phyloP scores from a whole-genome alignment of 1,139 yeast genomes.

The Saccharomyces hybrid region DNA sequence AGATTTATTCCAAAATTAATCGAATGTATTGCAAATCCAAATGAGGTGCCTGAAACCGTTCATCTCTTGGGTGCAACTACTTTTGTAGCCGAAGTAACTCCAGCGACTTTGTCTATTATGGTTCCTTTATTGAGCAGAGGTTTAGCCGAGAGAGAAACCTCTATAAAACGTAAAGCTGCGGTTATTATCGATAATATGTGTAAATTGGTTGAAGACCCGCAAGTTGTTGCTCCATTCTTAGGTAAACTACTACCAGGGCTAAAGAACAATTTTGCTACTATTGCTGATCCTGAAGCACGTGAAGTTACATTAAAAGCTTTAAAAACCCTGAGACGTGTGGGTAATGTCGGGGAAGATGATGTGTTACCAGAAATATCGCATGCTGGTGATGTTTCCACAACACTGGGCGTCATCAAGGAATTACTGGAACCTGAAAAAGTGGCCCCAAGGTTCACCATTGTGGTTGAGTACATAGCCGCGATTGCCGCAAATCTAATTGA shows the following conservation, averaged over 20 bases:
- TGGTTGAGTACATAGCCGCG: conserved; percentile 77
- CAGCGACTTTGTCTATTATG: conserved; percentile 98
- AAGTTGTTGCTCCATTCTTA: conserved; percentile 98
- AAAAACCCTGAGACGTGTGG: conserved; percentile 95
- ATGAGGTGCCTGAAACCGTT: conserved; percentile 95
- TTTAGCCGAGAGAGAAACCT: conserved; percentile 97
- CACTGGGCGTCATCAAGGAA: conserved; percentile 70
- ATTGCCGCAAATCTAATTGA: conserved; percentile 98
- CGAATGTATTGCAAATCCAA: conserved; percentile 91
- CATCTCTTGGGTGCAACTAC: conserved; percentile 98
- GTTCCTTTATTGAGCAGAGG: conserved; percentile 98
- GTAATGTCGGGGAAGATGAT: conserved; percentile 87
- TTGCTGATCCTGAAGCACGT: conserved; percentile 99
- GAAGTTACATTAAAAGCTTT: conserved; percentile 94
- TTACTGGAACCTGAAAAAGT: conserved; percentile 54
- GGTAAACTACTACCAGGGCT: conserved; percentile 89
- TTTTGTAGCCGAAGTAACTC: conserved; percentile 97
- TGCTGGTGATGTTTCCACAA: conserved; percentile 90
- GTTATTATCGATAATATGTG: conserved; percentile 99
- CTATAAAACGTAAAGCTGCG: conserved; percentile 98
- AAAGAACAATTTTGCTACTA: conserved; percentile 82
- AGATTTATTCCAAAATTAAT: conserved; percentile 96
- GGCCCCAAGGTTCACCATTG: conserved; percentile 66
- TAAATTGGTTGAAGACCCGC: conserved; percentile 99
- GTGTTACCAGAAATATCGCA: conserved; percentile 91